Evolutionary conservation across 495 filamentous ascomycete genomes (phyloP).

Genomic region (Aspergillus panamensis): DNA sequence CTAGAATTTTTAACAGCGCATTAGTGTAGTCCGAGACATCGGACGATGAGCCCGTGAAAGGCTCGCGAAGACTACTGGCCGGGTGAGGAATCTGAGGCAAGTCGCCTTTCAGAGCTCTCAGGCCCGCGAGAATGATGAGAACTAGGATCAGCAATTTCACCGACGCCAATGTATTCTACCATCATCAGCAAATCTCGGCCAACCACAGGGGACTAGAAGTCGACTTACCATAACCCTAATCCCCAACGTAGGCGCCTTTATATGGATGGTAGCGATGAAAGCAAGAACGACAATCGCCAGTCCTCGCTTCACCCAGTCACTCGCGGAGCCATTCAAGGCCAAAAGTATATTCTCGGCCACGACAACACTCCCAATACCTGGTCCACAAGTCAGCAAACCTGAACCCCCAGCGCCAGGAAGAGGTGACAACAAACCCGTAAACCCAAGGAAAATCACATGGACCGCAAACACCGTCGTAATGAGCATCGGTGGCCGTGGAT

Average conservation of each 20-base stretch:
- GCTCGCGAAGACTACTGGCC: constrained; percentile 28
- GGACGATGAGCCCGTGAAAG: constrained; percentile 37
- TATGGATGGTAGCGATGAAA: constrained; percentile 30
- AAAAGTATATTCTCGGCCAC: constrained; percentile 42
- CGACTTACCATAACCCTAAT: constrained; percentile 27
- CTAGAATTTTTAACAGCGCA: constrained; percentile 65
- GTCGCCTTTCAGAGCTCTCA: constrained; percentile 31
- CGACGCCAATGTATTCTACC: constrained; percentile 31
- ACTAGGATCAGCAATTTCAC: constrained; percentile 39
- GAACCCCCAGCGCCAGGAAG: not conserved
- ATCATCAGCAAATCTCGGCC: not conserved
- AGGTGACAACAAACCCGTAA: constrained; percentile 43
- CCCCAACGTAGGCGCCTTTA: constrained; percentile 16
- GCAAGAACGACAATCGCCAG: constrained; percentile 32
- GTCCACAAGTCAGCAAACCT: not conserved
- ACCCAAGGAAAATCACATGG: constrained; percentile 61
- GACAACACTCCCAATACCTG: constrained; percentile 29
- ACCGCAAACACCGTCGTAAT: constrained; percentile 61
- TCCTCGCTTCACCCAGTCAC: constrained; percentile 32
- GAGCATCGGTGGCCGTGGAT: constrained; percentile 60
- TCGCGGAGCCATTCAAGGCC: constrained; percentile 24
- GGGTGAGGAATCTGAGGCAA: constrained; percentile 33
- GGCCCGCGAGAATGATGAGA: constrained; percentile 40
- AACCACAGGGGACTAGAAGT: not conserved
- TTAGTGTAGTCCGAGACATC: constrained; percentile 39